phyloP scores from a whole-genome alignment of 1,284 basidiomycete species.

The Pseudozyma sp. region DNA sequence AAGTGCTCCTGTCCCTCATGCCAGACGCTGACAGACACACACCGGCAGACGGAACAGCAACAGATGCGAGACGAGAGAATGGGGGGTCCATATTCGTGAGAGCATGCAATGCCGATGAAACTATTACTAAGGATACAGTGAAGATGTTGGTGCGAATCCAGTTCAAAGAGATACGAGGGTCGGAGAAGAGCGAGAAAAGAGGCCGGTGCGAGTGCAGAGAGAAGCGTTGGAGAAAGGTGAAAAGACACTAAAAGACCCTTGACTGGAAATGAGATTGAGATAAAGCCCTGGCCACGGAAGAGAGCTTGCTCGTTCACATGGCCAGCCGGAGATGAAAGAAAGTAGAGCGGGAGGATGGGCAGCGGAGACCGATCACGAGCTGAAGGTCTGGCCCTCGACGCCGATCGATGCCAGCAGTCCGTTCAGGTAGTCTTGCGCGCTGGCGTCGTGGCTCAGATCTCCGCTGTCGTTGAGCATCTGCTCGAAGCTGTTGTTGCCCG shows the following conservation, averaged over 20 bases:
- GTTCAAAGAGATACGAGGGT: neutral
- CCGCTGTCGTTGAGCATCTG: constrained; percentile 32
- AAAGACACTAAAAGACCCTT: neutral
- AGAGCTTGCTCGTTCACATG: constrained; percentile 1
- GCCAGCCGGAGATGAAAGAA: constrained; percentile 4
- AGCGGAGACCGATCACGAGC: neutral
- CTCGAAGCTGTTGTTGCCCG: constrained; percentile 48
- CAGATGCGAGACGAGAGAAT: neutral
- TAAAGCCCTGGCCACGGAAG: neutral
- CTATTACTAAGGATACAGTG: constrained; percentile 30
- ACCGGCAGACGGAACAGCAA: neutral
- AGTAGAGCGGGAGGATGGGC: constrained; percentile 1
- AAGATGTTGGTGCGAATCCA: neutral
- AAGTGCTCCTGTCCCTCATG: neutral
- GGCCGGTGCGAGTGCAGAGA: neutral
- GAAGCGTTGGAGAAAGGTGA: neutral
- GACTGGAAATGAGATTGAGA: neutral
- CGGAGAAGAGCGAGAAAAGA: neutral
- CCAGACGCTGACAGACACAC: neutral
- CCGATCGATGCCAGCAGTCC: constrained; percentile 50
- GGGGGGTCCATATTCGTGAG: constrained; percentile 2
- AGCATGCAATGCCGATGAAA: constrained; percentile 15
- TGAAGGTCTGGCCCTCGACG: constrained; percentile 38
- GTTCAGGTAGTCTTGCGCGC: constrained; percentile 46
- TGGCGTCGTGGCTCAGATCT: constrained; percentile 40